A percentile compares a stretch with the other conserved stretches of the same genome.
Conservation (phyloP, 108 stramenopile genomes). For the Nitzschia inconspicua region DNA sequence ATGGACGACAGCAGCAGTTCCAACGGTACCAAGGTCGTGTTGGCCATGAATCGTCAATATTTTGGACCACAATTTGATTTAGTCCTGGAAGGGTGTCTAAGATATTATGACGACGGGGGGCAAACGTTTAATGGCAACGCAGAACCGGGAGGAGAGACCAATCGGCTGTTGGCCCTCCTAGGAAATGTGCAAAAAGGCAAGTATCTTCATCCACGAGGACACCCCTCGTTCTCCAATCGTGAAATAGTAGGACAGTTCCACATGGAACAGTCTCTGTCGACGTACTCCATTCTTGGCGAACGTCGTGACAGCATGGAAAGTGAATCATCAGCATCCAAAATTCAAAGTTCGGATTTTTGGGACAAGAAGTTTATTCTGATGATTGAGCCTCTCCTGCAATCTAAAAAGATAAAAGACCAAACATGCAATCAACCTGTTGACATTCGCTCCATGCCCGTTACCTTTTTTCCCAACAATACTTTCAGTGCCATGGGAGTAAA, state of each 20-base stretch:
- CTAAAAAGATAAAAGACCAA: not conserved
- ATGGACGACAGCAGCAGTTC: not conserved
- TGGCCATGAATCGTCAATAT: conserved; percentile 24
- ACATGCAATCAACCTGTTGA: not conserved
- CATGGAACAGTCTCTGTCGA: conserved; percentile 11
- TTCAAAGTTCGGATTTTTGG: not conserved
- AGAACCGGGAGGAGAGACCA: no score
- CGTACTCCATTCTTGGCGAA: not conserved
- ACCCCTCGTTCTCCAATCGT: conserved; percentile 14
- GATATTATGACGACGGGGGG: not conserved
- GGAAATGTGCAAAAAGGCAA: conserved; percentile 22
- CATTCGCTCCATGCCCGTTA: conserved; percentile 15
- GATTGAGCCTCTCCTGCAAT: not conserved
- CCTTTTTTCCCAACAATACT: conserved; percentile 17
- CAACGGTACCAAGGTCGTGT: not conserved
- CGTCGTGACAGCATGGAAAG: not conserved
- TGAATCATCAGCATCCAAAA: no score
- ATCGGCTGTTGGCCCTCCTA: not conserved
- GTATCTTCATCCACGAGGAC: conserved; percentile 30
- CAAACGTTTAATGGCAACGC: no score
- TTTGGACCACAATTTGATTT: conserved; percentile 23
- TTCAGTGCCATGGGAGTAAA: conserved; percentile 10
- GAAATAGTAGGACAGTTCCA: conserved; percentile 5
- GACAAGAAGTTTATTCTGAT: conserved; percentile 10
- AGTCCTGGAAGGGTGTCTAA: not conserved